Conservation (phyloP, 768 basidiomycete species). For the Trametes coccinea region DNA sequence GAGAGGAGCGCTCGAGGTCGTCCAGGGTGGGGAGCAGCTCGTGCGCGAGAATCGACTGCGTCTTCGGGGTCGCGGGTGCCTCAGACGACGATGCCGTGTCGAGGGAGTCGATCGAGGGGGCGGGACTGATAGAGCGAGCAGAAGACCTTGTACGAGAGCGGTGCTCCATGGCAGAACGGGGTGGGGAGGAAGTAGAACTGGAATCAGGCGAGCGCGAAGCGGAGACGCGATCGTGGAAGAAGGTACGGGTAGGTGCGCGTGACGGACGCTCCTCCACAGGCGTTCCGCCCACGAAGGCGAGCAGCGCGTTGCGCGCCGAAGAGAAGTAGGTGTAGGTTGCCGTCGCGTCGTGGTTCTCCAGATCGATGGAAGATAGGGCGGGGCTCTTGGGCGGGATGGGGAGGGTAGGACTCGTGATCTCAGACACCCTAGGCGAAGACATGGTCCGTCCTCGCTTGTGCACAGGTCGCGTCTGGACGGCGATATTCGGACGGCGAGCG, state of each 20-base stretch:
- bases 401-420: neutral
- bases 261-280: slow-evolving; percentile 13
- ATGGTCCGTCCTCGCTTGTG: slow-evolving; percentile 6
- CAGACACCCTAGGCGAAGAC: slow-evolving; percentile 2
- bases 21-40: slow-evolving; percentile 26
- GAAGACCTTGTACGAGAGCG: slow-evolving; percentile 9
- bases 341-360: slow-evolving; percentile 23
- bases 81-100: slow-evolving; percentile 32
- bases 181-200: neutral
- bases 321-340: slow-evolving; percentile 11
- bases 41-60: slow-evolving; percentile 21
- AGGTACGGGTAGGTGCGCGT: slow-evolving; percentile 6
- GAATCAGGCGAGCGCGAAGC: slow-evolving; percentile 15
- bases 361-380: slow-evolving; percentile 21
- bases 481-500: neutral
- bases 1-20: slow-evolving; percentile 31
- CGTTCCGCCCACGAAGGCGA: slow-evolving; percentile 14
- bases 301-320: slow-evolving; percentile 18
- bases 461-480: neutral
- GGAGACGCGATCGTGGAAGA: slow-evolving; percentile 3
- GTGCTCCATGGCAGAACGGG: neutral
- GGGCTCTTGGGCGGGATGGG: slow-evolving; percentile 22
- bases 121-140: slow-evolving; percentile 20
- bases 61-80: slow-evolving; percentile 30
- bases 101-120: slow-evolving; percentile 30